Base-by-base conservation (phyloP, 1,284 basidiomycete genomes). In the Mycosarcoma mackinlayi region DNA sequence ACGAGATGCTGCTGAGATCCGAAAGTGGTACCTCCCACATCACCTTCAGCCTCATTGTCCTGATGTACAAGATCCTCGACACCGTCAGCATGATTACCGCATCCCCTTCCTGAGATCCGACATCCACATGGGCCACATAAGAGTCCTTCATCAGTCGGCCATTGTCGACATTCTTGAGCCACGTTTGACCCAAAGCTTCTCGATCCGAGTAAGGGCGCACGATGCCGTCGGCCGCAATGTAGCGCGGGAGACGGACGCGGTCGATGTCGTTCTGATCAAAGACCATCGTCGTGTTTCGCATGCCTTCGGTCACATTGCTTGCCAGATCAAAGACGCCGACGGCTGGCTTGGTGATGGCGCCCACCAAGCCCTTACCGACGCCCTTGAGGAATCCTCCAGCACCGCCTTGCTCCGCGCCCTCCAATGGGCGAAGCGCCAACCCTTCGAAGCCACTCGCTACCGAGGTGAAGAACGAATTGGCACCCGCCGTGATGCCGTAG, bases 331-430 rank as follows among this genome's bases (percentile, higher is more conserved):
- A 95, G 1, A 97, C 90, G 4, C 96, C 96, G 11, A 98, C 92
- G 1, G 91, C 93, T 5, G 96, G 96, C 84, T 99, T 99, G 6
- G 96, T 97, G 49, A 98, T 89, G 35, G 88, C 92, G 24, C 95
- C 95, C 56, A 97, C 93, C 50, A 98, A 85, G 10, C 95, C 95
- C 83, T 96, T 97, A 14, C 96, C 96, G 27, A 99, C 89, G 13
- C 96, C 96, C 83, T 96, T 97, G 86, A 98, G 93, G 85, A 99
- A 99, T 5, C 96, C 96, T 31, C 92, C 86, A 0, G 96, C 94
- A 6, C 96, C 96, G 75, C 91, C 94, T 14, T 89, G 87, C 82
- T 98, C 95, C 0, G 96, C 96, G 5, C 96, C 96, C 83, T 98
- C 94, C 42, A 98, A 89, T 0, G 96, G 96, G 80, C 97, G 95